Evolutionary conservation across 768 basidiomycete species (phyloP).

Genomic region (Suillus subluteus): DNA sequence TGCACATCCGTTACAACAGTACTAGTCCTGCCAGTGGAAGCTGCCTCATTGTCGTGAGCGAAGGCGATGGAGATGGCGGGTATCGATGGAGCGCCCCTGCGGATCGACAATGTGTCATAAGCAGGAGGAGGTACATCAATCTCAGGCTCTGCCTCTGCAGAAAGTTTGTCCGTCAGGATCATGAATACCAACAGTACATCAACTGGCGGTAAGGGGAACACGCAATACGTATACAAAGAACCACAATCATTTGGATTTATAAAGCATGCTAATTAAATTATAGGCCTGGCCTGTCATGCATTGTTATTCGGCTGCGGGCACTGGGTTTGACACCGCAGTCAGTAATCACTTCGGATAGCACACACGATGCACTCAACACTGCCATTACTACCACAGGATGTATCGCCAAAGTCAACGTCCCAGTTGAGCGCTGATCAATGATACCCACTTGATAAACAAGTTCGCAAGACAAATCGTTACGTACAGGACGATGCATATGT

Average conservation of each 20-base stretch:
- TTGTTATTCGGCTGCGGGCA: background rate
- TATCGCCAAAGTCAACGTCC: background rate
- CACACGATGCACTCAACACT: background rate
- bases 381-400: background rate
- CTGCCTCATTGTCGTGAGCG: background rate
- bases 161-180: slow-evolving; percentile 5
- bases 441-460: background rate
- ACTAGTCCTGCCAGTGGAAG: background rate
- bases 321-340: background rate
- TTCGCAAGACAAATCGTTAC: background rate
- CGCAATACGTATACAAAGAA: background rate
- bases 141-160: background rate
- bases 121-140: slow-evolving; percentile 1
- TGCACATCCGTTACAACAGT: background rate
- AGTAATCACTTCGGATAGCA: background rate
- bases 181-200: background rate
- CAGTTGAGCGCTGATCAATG: background rate
- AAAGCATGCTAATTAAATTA: background rate
- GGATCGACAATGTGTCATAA: slow-evolving; percentile 5
- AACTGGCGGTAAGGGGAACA: background rate
- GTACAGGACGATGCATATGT: background rate
- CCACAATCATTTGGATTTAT: background rate
- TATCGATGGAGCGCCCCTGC: background rate
- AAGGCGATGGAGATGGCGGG: background rate
- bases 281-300: background rate